Conservation (phyloP, 2,329 filamentous ascomycete species). For the Talaromyces rugulosus region DNA sequence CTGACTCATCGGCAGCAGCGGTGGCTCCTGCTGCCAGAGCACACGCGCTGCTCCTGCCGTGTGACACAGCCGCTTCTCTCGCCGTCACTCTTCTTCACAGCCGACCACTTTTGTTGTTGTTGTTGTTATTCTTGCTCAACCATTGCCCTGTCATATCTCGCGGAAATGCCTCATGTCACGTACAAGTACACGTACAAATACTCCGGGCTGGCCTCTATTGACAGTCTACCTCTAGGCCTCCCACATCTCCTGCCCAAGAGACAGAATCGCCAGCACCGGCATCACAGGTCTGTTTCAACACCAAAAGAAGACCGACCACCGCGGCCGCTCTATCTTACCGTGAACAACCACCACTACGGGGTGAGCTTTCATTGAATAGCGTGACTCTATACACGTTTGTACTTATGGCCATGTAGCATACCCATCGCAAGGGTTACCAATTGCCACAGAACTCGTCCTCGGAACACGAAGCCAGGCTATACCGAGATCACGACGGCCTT, state of each 20-base stretch:
- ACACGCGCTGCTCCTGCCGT: background rate
- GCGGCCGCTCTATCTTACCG: slow-evolving; percentile 5
- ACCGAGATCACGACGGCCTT: background rate
- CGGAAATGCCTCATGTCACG: slow-evolving; percentile 7
- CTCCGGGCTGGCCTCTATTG: background rate
- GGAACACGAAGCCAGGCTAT: background rate
- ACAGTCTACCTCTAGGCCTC: background rate
- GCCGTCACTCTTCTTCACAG: background rate
- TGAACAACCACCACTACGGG: slow-evolving; percentile 4
- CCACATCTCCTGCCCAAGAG: background rate
- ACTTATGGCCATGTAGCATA: background rate
- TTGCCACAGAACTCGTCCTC: background rate
- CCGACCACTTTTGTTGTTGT: background rate
- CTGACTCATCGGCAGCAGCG: background rate
- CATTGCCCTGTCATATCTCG: background rate
- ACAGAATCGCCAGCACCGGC: background rate
- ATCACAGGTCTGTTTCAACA: background rate
- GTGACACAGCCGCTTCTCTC: background rate
- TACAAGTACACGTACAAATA: slow-evolving; percentile 9
- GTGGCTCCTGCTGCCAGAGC: background rate
- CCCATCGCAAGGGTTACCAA: background rate
- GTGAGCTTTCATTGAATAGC: background rate
- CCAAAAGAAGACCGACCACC: background rate
- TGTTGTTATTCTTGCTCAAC: background rate
- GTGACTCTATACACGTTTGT: background rate